Evolutionary conservation across 2,329 filamentous ascomycete genomes (phyloP).

Genomic region (Cladosporium sp.): DNA sequence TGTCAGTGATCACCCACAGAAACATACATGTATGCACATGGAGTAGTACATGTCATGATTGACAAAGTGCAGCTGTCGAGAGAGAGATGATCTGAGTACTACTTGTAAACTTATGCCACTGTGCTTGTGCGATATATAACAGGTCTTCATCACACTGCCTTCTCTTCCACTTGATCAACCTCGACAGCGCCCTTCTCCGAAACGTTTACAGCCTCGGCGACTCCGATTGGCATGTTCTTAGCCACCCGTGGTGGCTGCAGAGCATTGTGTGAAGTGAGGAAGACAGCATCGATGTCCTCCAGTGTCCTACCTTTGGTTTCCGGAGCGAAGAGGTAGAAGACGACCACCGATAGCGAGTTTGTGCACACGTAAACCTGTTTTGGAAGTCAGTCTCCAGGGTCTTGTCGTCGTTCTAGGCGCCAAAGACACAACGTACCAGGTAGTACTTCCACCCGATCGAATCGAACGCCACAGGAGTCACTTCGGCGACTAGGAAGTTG

Average conservation of each 20-base stretch:
- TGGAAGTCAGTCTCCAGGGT: not conserved
- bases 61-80: no score
- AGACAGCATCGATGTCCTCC: conserved; percentile 35
- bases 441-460: conserved; percentile 48
- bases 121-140: no score
- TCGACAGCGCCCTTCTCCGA: conserved; percentile 19
- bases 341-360: conserved; percentile 58
- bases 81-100: no score
- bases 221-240: conserved; percentile 25
- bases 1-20: no score
- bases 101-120: no score
- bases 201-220: conserved; percentile 23
- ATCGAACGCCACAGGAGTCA: conserved; percentile 58
- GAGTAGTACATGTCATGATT: no score
- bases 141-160: conserved; percentile 7
- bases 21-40: no score
- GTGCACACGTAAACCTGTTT: conserved; percentile 58
- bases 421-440: conserved; percentile 8
- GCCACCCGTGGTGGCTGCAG: conserved; percentile 27
- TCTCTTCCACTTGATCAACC: conserved; percentile 21
- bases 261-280: conserved; percentile 26
- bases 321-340: conserved; percentile 32
- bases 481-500: conserved; percentile 43
- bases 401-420: not conserved
- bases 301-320: conserved; percentile 32